A percentile compares a stretch with the other conserved stretches of the same genome.
phyloP scores from a whole-genome alignment of 257 asterid genomes.

The Primulina tabacum region DNA sequence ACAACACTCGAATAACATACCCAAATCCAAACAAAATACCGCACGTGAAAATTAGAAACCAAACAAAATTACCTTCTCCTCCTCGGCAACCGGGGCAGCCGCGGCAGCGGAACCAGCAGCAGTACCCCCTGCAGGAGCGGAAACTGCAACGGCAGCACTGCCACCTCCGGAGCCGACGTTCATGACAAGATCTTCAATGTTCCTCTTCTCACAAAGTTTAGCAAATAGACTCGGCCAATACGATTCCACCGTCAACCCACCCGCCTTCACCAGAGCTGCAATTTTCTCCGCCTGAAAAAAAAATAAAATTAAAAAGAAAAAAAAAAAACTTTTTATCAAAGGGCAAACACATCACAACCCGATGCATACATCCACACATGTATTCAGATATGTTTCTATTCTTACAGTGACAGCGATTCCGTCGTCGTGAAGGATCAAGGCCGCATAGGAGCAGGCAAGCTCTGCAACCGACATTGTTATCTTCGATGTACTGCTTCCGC shows the following conservation, averaged over 20 bases:
- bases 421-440: slow-evolving; percentile 66
- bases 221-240: slow-evolving; percentile 75
- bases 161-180: slow-evolving; percentile 75
- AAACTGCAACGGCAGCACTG: slow-evolving; percentile 42
- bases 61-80: slow-evolving; percentile 40
- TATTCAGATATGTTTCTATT: no score
- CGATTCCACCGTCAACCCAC: slow-evolving; percentile 58
- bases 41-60: neutral
- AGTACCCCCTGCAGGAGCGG: slow-evolving; percentile 45
- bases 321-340: no score
- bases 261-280: slow-evolving; percentile 47
- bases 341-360: no score
- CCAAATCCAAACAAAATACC: neutral
- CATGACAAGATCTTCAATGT: slow-evolving; percentile 52
- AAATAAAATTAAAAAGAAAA: neutral
- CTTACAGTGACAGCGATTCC: slow-evolving; percentile 60
- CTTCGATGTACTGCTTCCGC: neutral
- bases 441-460: slow-evolving; percentile 62
- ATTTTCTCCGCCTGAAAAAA: slow-evolving; percentile 62
- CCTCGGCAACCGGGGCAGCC: slow-evolving; percentile 58
- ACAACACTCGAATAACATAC: no score
- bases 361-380: no score
- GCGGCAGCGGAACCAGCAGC: slow-evolving; percentile 46
- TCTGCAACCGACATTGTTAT: slow-evolving; percentile 51
- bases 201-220: slow-evolving; percentile 69